phyloP scores from a whole-genome alignment of 495 filamentous ascomycete species.

The Penicillium soppii region DNA sequence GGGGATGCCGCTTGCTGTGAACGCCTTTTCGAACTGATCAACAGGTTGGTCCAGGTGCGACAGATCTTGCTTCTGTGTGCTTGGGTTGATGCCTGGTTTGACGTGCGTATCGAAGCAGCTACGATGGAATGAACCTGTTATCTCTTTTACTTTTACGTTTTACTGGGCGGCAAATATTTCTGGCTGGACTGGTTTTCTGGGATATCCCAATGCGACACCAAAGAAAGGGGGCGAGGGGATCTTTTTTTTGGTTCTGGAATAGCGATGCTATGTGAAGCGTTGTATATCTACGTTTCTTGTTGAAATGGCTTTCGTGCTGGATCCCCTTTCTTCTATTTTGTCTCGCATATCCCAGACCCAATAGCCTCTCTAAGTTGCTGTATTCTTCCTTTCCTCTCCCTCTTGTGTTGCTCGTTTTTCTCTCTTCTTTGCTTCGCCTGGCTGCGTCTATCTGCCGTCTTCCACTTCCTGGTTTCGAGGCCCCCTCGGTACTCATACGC shows the following conservation, averaged over 20 bases:
- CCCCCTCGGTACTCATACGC: neutral
- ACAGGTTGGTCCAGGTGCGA: conserved; percentile 25
- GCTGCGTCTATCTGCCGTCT: conserved; percentile 10
- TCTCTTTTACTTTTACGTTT: conserved; percentile 21
- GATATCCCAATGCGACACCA: conserved; percentile 15
- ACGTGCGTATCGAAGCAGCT: conserved; percentile 19
- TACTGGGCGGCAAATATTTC: conserved; percentile 16
- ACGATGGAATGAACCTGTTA: conserved; percentile 31
- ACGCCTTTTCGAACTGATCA: conserved; percentile 7
- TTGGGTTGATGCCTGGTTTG: conserved; percentile 11
- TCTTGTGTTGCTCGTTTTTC: conserved; percentile 9
- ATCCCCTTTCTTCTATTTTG: conserved; percentile 4
- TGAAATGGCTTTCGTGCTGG: conserved; percentile 14
- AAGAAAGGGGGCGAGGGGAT: conserved; percentile 4
- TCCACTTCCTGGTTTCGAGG: conserved; percentile 7
- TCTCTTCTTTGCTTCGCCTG: conserved; percentile 14
- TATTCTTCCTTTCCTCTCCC: conserved; percentile 7
- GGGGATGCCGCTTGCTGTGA: conserved; percentile 45
- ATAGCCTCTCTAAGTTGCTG: neutral
- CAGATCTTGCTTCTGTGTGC: neutral
- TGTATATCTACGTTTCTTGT: conserved; percentile 14
- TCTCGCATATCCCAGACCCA: conserved; percentile 3
- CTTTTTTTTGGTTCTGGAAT: conserved; percentile 17
- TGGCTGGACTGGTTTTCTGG: conserved; percentile 14
- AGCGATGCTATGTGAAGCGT: conserved; percentile 25